Base-by-base conservation (phyloP, 2,329 filamentous ascomycete genomes). In the Aspergillus hiratsukae region DNA sequence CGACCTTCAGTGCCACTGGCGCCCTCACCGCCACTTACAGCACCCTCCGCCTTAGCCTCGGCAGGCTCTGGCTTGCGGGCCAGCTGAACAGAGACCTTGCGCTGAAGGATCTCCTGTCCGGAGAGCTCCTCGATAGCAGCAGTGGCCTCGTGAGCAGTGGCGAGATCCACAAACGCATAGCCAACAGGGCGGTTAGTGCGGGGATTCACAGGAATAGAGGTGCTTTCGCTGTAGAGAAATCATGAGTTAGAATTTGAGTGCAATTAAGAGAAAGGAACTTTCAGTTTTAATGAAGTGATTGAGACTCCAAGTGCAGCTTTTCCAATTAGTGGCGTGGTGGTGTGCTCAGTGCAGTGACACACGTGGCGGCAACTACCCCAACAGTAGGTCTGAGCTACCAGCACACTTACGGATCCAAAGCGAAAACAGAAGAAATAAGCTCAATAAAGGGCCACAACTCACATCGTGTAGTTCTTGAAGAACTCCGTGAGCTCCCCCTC, bases 401-500 rank as follows among this genome's bases (percentile, higher is more conserved):
- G 41, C 4, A 11, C n/a, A 48, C 43, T 23, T 48, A 25, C 28
- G 29, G 14, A 56, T 25, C 19, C 23, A 14, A 29, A 21, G 48
- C 27, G 35, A 53, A 40, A 48, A 53, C 28, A 31, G 25, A 45
- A 49, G 51, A 37, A 51, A 29, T 49, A 53, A 35, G 11, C 10
- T n/a, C 21, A 52, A 11, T 21, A 19, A 56, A 64, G 54, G 60
- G 55, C 56, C 61, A 31, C 14, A 45, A 90, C 93, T 85, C 86
- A 99, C 94, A 99, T 91, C 83, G 94, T 89, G 85, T 96, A 97
- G 80, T 88, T 90, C 85, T 94, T 93, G 89, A 99, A 99, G 86
- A 99, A 99, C 72, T 94, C 90, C 85, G 95, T 96, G 86, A 99
- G 91, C 88, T 97, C 91, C 88, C 90, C 94, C 90, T 97, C 94